A percentile compares a stretch with the other conserved stretches of the same genome.
Evolutionary conservation across 2,329 filamentous ascomycete genomes (phyloP).

Genomic region (Talaromyces sp.): DNA sequence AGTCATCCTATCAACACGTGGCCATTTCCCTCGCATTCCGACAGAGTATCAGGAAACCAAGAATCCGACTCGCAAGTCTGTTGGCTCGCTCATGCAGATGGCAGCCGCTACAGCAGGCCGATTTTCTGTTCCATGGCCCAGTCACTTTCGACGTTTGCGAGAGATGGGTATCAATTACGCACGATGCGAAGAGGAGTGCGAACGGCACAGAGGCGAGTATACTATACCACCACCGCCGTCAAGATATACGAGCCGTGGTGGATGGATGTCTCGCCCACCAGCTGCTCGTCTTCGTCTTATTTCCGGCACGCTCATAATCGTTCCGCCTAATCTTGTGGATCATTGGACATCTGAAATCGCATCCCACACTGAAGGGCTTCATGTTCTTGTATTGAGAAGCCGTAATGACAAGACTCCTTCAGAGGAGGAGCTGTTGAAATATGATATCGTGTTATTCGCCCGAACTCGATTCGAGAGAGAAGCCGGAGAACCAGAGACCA

Average conservation of each 20-base stretch:
- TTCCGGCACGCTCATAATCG: conserved; percentile 70
- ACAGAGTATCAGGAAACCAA: conserved; percentile 53
- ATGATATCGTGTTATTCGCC: conserved; percentile 77
- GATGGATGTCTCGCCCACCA: conserved; percentile 40
- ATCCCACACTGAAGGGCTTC: conserved; percentile 69
- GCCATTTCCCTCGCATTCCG: conserved; percentile 65
- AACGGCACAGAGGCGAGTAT: conserved; percentile 59
- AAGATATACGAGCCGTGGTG: conserved; percentile 40
- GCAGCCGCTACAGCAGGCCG: conserved; percentile 66
- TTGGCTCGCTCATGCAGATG: conserved; percentile 71
- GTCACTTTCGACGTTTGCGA: conserved; percentile 56
- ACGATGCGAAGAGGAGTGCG: conserved; percentile 56
- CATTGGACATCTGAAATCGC: conserved; percentile 81
- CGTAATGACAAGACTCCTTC: conserved; percentile 54
- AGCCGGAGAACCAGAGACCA: conserved; percentile 53
- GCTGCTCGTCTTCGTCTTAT: conserved; percentile 59
- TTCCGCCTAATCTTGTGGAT: conserved; percentile 75
- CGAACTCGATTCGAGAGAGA: conserved; percentile 69
- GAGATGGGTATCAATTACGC: conserved; percentile 51
- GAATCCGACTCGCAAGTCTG: conserved; percentile 43
- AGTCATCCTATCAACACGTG: conserved; percentile 70
- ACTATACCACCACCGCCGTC: conserved; percentile 49
- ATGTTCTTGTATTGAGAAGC: conserved; percentile 61
- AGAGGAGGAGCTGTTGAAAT: conserved; percentile 57
- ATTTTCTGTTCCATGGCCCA: conserved; percentile 67